Evolutionary conservation across 768 basidiomycete species (phyloP).

Genomic region (Sarcodon aspratus): DNA sequence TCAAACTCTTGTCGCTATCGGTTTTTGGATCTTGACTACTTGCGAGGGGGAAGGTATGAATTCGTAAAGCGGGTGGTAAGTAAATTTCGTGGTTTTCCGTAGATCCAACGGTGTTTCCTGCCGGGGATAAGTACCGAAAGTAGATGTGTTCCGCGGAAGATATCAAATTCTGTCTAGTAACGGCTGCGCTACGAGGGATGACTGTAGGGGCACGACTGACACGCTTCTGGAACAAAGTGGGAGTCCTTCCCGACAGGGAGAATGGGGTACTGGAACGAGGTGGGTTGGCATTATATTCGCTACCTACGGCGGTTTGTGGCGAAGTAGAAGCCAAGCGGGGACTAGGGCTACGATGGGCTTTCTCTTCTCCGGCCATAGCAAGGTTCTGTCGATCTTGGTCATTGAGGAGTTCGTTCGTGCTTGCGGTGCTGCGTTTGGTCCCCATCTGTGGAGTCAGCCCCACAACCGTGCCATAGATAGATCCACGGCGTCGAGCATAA

Average conservation of each 20-base stretch:
- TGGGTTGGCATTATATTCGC: constrained; percentile 26
- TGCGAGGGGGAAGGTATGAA: constrained; percentile 82
- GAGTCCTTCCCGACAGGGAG: constrained; percentile 62
- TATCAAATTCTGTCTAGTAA: constrained; percentile 82
- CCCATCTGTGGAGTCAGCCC: constrained; percentile 50
- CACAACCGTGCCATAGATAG: constrained; percentile 86
- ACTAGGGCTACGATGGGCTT: constrained; percentile 44
- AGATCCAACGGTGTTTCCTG: constrained; percentile 61
- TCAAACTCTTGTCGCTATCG: constrained; percentile 53
- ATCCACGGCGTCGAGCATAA: constrained; percentile 83
- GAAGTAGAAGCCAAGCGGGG: constrained; percentile 41
- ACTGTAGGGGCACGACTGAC: constrained; percentile 87
- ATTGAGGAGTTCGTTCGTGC: constrained; percentile 59
- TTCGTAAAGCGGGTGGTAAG: constrained; percentile 84
- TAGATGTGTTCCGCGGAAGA: constrained; percentile 94
- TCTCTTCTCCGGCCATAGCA: constrained; percentile 37
- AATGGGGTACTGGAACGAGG: constrained; percentile 74
- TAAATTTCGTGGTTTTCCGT: constrained; percentile 97
- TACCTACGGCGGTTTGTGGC: constrained; percentile 34
- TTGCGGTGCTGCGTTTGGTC: constrained; percentile 72
- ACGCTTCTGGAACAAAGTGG: constrained; percentile 68
- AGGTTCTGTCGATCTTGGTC: constrained; percentile 66
- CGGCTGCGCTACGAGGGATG: constrained; percentile 85
- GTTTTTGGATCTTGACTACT: constrained; percentile 62
- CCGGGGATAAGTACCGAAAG: constrained; percentile 84